Percentiles rank a stretch among this genome's conserved stretches.
Conservation (phyloP, 2,329 filamentous ascomycete species). For the Parafenestella ontariensis region DNA sequence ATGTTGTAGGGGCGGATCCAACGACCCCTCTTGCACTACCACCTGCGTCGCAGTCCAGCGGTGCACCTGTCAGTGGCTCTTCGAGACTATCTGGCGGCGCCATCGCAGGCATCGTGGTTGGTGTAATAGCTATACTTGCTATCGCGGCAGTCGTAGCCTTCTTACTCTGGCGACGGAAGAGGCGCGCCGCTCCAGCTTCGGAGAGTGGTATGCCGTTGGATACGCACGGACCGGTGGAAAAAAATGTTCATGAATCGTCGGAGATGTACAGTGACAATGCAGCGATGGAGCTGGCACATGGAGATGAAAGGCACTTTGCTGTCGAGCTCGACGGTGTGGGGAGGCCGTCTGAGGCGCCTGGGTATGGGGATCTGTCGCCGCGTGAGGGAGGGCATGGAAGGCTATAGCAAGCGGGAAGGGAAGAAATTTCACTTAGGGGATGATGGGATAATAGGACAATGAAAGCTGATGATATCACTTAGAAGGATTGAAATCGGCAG, state of each 20-base stretch:
- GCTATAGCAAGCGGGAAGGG: not conserved
- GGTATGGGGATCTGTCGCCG: not conserved
- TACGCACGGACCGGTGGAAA: not conserved
- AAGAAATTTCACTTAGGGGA: not conserved
- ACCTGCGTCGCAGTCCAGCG: not conserved
- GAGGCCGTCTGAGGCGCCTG: not conserved
- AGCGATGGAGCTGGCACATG: not conserved
- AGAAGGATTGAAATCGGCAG: too few relatives aligned
- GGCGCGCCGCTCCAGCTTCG: not conserved
- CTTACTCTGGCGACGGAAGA: constrained; percentile 1
- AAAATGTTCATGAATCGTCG: not conserved
- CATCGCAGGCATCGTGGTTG: constrained; percentile 7
- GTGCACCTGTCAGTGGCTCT: not conserved
- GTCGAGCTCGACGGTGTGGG: not conserved
- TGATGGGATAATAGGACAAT: not conserved
- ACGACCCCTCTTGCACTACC: not conserved
- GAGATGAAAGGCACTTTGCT: not conserved
- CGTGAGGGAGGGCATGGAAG: not conserved
- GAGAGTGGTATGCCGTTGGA: not conserved
- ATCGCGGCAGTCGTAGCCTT: not conserved
- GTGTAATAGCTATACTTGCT: not conserved
- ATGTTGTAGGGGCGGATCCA: not conserved
- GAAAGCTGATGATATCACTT: not conserved
- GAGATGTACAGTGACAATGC: not conserved
- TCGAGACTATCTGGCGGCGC: constrained; percentile 1